These are phyloP conservation scores for Amyloporia xantha DNA, from an alignment of 768 basidiomycete species.

Conservation along the genomic window DNA sequence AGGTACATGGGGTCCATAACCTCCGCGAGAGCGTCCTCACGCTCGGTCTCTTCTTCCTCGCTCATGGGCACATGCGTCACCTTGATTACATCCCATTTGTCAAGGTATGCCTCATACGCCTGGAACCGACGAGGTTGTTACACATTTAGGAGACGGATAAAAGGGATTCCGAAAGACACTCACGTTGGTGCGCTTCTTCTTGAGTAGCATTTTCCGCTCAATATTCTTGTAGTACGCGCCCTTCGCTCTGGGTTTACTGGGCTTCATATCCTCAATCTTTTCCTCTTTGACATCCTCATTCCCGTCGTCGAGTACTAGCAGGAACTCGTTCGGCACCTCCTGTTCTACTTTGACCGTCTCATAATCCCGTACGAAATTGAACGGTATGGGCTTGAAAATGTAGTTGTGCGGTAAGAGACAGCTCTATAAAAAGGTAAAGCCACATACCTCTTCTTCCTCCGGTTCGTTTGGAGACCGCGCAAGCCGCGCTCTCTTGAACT, in stretches of 20 bases:
- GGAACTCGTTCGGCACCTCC: conserved; percentile 79
- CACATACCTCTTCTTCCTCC: conserved; percentile 51
- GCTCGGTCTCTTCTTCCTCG: conserved; percentile 69
- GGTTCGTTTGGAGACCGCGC: conserved; percentile 38
- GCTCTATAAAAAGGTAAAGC: neutral
- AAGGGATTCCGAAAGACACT: conserved; percentile 23
- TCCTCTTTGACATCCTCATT: conserved; percentile 26
- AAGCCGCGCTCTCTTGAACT: conserved; percentile 56
- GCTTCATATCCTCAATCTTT: conserved; percentile 4
- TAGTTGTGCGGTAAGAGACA: neutral
- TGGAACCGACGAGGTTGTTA: conserved; percentile 23
- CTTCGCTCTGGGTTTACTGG: conserved; percentile 32
- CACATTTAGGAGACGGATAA: neutral
- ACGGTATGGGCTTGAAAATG: conserved; percentile 71
- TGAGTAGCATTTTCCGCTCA: conserved; percentile 80
- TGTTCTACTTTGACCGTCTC: conserved; percentile 84
- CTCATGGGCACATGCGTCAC: conserved; percentile 66
- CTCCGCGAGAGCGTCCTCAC: conserved; percentile 72
- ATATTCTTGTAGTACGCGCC: conserved; percentile 90
- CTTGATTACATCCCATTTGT: conserved; percentile 80
- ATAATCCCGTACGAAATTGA: conserved; percentile 77
- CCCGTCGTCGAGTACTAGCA: conserved; percentile 63
- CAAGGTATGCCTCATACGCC: conserved; percentile 65
- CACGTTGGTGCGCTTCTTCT: conserved; percentile 79
- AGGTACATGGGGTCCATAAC: conserved; percentile 64